A percentile compares a stretch with the other conserved stretches of the same genome.
Evolutionary conservation across 1,284 basidiomycete species (phyloP).

Genomic region (Cutaneotrichosporon sp.): DNA sequence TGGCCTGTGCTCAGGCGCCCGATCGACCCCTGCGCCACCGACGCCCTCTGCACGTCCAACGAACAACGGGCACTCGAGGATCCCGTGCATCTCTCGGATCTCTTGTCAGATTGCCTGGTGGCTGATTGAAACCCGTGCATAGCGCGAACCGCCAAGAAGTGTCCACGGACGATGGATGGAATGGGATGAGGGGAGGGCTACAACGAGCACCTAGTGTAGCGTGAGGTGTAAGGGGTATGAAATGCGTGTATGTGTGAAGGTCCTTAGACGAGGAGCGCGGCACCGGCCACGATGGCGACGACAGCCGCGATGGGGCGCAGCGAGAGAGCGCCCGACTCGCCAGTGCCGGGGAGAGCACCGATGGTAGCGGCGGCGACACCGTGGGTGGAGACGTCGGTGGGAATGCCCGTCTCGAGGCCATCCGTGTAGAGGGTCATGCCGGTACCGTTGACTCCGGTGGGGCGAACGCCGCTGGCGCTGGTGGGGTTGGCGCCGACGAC

Average conservation of each 20-base stretch:
- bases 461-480: neutral
- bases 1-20: no score
- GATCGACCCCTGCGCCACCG: neutral
- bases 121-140: conserved; percentile 7
- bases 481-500: neutral
- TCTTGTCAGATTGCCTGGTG: neutral
- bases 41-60: neutral
- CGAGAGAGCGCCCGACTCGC: neutral
- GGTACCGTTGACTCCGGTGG: conserved; percentile 15
- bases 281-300: conserved; percentile 12
- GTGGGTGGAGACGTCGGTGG: conserved; percentile 12
- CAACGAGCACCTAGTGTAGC: conserved; percentile 3
- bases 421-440: conserved; percentile 24
- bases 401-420: conserved; percentile 16
- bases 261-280: conserved; percentile 10
- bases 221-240: conserved; percentile 3
- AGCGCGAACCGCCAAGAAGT: conserved; percentile 5
- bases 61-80: neutral
- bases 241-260: neutral
- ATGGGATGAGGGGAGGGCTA: conserved; percentile 1
- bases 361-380: conserved; percentile 20
- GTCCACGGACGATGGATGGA: conserved; percentile 2
- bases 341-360: conserved; percentile 32
- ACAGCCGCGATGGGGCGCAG: conserved; percentile 7
- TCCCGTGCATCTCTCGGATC: neutral